phyloP scores from a whole-genome alignment of 192 early-diverging fungal species.

The Piromyces sp. region DNA sequence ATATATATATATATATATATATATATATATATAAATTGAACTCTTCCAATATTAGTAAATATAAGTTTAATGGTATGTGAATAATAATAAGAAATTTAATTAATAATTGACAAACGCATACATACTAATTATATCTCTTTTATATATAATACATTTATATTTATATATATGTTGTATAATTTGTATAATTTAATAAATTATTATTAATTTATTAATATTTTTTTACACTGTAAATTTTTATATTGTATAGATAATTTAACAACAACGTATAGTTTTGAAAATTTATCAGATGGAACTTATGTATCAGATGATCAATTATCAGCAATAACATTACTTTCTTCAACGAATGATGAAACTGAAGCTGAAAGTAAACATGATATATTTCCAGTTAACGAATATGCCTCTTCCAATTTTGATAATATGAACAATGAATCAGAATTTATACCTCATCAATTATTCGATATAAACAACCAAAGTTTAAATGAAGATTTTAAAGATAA shows the following conservation, averaged over 20 bases:
- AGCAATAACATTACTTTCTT: not conserved
- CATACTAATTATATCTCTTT: no score
- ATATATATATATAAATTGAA: no score
- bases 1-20: no score
- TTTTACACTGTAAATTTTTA: no score
- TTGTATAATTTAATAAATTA: no score
- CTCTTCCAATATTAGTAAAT: no score
- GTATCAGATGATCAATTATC: not conserved
- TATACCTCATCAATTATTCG: not conserved
- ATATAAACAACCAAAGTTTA: not conserved
- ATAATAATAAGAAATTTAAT: no score
- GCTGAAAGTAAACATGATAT: not conserved
- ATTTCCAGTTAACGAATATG: not conserved
- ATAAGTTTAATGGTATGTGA: no score
- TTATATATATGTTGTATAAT: no score
- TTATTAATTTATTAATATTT: no score
- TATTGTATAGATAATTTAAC: not conserved
- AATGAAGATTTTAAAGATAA: not conserved
- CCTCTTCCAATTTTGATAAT: not conserved
- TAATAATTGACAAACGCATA: no score
- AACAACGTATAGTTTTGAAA: not conserved
- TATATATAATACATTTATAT: no score
- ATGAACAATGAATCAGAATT: not conserved
- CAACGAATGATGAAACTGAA: not conserved
- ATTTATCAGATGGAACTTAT: not conserved